Conservation (phyloP, 2,329 filamentous ascomycete species). For the Colletotrichum sp. region DNA sequence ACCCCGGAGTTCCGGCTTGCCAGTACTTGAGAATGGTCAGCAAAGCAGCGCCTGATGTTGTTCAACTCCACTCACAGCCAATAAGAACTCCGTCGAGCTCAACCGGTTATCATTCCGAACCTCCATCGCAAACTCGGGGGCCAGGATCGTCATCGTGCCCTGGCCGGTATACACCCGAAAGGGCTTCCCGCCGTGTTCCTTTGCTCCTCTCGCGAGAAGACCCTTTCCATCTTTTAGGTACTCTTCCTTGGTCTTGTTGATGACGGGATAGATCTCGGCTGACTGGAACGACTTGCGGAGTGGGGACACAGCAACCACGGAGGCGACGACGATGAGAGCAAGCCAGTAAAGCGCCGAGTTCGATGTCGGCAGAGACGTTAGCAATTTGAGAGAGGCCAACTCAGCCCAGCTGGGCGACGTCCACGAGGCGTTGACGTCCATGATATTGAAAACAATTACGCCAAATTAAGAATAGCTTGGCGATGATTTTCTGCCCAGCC, state of each 20-base stretch:
- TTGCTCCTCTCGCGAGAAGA: not conserved
- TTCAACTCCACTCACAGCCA: not conserved
- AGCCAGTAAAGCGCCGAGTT: not conserved
- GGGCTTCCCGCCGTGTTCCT: not conserved
- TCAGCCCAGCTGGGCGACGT: not conserved
- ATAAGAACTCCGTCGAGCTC: conserved; percentile 4
- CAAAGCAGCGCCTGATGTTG: no score
- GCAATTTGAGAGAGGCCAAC: not conserved
- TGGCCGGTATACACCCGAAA: conserved; percentile 5
- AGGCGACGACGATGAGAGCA: not conserved
- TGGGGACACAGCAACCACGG: not conserved
- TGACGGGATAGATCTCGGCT: not conserved
- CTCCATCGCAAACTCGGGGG: not conserved
- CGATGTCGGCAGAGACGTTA: not conserved
- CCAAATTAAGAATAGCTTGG: not conserved
- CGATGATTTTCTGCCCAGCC: not conserved
- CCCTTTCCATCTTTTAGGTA: not conserved
- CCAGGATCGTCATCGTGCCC: not conserved
- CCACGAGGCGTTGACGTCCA: not conserved
- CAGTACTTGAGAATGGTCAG: not conserved
- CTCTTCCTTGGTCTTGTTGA: conserved; percentile 4
- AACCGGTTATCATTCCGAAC: not conserved
- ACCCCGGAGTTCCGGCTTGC: conserved; percentile 1
- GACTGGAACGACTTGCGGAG: not conserved
- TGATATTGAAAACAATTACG: not conserved